These are phyloP conservation scores for Sabuloglossum arenarium DNA, from an alignment of 495 filamentous ascomycete genomes.

Conservation along the genomic window DNA sequence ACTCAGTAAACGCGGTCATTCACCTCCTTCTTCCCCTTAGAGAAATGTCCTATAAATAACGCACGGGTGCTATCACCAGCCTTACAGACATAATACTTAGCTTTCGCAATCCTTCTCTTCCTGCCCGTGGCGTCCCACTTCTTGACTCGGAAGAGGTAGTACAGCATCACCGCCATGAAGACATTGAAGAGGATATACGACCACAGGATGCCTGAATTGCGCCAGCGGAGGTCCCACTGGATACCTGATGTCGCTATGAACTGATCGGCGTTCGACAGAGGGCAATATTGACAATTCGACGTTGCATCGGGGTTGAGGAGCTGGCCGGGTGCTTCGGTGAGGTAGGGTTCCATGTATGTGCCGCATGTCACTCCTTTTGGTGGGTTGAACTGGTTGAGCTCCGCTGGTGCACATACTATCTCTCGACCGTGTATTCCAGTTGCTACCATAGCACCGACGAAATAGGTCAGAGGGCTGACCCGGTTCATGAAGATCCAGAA, in stretches of 20 bases:
- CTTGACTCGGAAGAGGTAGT: slow-evolving; percentile 18
- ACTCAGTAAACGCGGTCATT: not conserved
- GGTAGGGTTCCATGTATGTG: not conserved
- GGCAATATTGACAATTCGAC: not conserved
- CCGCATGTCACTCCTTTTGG: slow-evolving; percentile 7
- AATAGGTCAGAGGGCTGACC: slow-evolving; percentile 35
- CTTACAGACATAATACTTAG: not conserved
- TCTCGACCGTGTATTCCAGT: slow-evolving; percentile 26
- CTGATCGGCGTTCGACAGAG: not conserved
- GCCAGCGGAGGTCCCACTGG: slow-evolving; percentile 7
- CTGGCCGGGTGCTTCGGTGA: not conserved
- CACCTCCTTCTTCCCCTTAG: not conserved
- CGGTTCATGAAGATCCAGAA: slow-evolving; percentile 38
- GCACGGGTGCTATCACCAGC: not conserved
- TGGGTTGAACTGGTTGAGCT: slow-evolving; percentile 35
- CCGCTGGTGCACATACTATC: slow-evolving; percentile 30
- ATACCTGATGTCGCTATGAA: not conserved
- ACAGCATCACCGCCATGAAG: slow-evolving; percentile 25
- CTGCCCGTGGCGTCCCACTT: not conserved
- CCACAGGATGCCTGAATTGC: slow-evolving; percentile 31
- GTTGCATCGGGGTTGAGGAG: not conserved
- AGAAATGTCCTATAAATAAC: not conserved
- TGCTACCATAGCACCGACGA: slow-evolving; percentile 21
- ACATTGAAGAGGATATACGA: slow-evolving; percentile 36
- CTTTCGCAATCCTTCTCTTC: not conserved